Percentiles rank a stretch among this genome's conserved stretches.
These are phyloP conservation scores for Purpureocillium takamizusanense DNA, from an alignment of 2,329 filamentous ascomycete species.

Conservation along the genomic window DNA sequence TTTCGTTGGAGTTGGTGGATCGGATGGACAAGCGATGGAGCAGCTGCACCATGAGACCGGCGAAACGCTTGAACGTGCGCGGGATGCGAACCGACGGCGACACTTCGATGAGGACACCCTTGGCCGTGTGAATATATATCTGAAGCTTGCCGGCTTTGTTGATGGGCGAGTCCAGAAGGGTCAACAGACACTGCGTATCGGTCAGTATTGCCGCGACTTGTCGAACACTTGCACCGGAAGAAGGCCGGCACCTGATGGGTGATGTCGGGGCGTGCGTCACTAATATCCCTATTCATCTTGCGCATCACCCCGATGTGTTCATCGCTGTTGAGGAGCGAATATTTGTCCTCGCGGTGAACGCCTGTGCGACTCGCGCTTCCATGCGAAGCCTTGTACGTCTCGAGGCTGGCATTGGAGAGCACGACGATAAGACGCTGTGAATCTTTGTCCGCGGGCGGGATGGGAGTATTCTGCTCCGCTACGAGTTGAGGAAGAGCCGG, in stretches of 20 bases:
- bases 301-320: constrained; percentile 99
- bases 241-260: constrained; percentile 73
- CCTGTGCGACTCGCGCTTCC: constrained; percentile 56
- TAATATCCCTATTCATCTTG: constrained; percentile 98
- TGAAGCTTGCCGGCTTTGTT: constrained; percentile 97
- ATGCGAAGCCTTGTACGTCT: constrained; percentile 90
- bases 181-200: constrained; percentile 73
- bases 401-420: constrained; percentile 90
- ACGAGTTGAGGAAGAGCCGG: constrained; percentile 85
- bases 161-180: constrained; percentile 92
- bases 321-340: constrained; percentile 94
- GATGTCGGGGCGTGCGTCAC: constrained; percentile 93
- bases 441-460: constrained; percentile 80
- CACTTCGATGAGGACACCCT: constrained; percentile 94
- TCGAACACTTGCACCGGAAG: constrained; percentile 30
- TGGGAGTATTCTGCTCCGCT: constrained; percentile 83
- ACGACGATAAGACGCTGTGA: constrained; percentile 89
- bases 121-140: constrained; percentile 97
- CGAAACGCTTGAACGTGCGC: constrained; percentile 97
- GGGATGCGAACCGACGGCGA: constrained; percentile 97
- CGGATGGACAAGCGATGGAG: constrained; percentile 92
- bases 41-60: constrained; percentile 96
- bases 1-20: constrained; percentile 94
- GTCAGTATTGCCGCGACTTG: too few species aligned
- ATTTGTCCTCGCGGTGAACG: constrained; percentile 79